Evolutionary conservation across 345 rosid species (phyloP).

Genomic region (Xanthoceras sorbifolium): DNA sequence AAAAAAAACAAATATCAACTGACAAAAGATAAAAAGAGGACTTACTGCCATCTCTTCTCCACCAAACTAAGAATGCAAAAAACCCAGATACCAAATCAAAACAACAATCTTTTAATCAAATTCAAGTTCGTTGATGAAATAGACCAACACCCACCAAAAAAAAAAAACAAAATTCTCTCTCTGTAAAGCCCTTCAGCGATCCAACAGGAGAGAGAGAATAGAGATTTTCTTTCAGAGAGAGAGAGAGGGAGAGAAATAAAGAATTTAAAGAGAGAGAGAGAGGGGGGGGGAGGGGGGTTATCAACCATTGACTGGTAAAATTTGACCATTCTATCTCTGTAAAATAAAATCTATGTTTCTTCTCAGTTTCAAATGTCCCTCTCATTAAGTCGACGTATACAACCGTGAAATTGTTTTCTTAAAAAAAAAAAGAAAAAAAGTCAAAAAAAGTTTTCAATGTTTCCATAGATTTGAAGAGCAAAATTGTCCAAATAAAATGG

Average conservation of each 20-base stretch:
- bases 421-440: no score
- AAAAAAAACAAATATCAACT: neutral
- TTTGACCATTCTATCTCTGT: constrained; percentile 39
- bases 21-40: neutral
- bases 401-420: no score
- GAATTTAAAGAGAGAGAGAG: constrained; percentile 15
- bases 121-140: constrained; percentile 10
- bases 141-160: neutral
- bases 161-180: no score
- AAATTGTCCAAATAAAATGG: neutral
- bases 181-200: constrained; percentile 6
- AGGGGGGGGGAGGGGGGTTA: constrained; percentile 36
- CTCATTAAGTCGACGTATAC: constrained; percentile 10
- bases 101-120: neutral
- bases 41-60: constrained; percentile 65
- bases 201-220: constrained; percentile 21
- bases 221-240: constrained; percentile 4
- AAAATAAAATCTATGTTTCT: constrained; percentile 19
- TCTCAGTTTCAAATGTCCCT: constrained; percentile 37
- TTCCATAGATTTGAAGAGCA: neutral
- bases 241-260: constrained; percentile 6
- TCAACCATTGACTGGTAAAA: constrained; percentile 62
- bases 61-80: constrained; percentile 20
- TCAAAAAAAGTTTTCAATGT: neutral
- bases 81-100: neutral